These are phyloP conservation scores for Syzygium jambos DNA, from an alignment of 345 rosid genomes.

Conservation along the genomic window DNA sequence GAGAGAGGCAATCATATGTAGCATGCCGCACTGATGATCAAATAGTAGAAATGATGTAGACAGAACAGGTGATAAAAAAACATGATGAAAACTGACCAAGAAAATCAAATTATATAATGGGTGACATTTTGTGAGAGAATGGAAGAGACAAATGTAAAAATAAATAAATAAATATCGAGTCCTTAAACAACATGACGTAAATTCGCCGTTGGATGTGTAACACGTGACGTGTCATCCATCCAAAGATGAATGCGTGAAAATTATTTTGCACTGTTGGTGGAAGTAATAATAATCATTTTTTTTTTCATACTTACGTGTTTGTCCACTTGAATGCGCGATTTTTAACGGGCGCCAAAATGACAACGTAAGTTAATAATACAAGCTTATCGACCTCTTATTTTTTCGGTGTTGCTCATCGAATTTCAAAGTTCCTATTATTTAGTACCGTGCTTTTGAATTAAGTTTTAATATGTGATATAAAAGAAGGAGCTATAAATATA, in stretches of 20 bases:
- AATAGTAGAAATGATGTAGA: background rate
- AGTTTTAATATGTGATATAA: too few species aligned
- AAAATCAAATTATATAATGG: background rate
- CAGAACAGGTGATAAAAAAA: background rate
- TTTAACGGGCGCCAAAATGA: background rate
- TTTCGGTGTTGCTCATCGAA: too few species aligned
- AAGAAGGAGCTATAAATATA: too few species aligned
- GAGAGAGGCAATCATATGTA: background rate
- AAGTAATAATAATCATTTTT: background rate
- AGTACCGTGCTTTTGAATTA: too few species aligned
- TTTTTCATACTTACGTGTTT: background rate
- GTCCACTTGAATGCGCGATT: background rate
- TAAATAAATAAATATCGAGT: background rate
- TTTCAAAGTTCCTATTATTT: too few species aligned
- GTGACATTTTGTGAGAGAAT: background rate
- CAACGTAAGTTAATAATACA: background rate
- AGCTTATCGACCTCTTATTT: too few species aligned
- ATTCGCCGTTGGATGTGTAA: background rate
- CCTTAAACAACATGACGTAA: background rate
- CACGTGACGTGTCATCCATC: too few species aligned
- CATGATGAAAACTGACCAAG: background rate
- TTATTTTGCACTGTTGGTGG: background rate
- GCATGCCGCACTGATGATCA: background rate
- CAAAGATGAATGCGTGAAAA: background rate
- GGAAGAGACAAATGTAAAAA: background rate